Evolutionary conservation across 83 land plant species (phyloP).

Genomic region (Picea mariana): DNA sequence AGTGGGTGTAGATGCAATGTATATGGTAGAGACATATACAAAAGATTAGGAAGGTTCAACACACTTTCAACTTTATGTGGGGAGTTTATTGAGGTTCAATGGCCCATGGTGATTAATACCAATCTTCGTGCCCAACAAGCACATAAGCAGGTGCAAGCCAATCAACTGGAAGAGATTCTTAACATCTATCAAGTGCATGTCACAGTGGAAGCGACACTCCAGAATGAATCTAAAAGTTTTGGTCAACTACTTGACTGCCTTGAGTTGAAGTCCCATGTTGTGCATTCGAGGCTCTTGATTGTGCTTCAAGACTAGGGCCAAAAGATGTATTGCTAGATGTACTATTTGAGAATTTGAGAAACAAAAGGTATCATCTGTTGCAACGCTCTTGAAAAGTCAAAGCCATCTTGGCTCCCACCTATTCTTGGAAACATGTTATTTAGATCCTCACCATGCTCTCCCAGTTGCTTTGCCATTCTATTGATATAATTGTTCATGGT

Average conservation of each 20-base stretch:
- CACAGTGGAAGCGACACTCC: too few relatives aligned
- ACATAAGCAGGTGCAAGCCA: constrained; percentile 97
- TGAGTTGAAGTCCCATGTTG: background rate
- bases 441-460: constrained; percentile 38
- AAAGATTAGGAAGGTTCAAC: constrained; percentile 29
- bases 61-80: constrained; percentile 23
- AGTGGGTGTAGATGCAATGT: constrained; percentile 87
- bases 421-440: constrained; percentile 43
- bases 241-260: background rate
- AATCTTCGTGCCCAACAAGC: constrained; percentile 96
- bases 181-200: constrained; percentile 75
- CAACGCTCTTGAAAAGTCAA: constrained; percentile 68
- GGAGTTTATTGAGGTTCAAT: constrained; percentile 24
- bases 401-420: constrained; percentile 53
- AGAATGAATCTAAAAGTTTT: background rate
- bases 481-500: constrained; percentile 34
- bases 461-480: constrained; percentile 52
- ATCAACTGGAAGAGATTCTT: constrained; percentile 88
- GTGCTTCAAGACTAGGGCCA: constrained; percentile 1
- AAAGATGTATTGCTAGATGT: constrained; percentile 16
- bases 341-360: constrained; percentile 54
- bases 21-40: constrained; percentile 79
- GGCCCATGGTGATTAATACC: constrained; percentile 47
- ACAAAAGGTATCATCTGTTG: constrained; percentile 92
- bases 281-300: background rate